Evolutionary conservation across 257 asterid genomes (phyloP).

Genomic region (Scutellaria galericulata): DNA sequence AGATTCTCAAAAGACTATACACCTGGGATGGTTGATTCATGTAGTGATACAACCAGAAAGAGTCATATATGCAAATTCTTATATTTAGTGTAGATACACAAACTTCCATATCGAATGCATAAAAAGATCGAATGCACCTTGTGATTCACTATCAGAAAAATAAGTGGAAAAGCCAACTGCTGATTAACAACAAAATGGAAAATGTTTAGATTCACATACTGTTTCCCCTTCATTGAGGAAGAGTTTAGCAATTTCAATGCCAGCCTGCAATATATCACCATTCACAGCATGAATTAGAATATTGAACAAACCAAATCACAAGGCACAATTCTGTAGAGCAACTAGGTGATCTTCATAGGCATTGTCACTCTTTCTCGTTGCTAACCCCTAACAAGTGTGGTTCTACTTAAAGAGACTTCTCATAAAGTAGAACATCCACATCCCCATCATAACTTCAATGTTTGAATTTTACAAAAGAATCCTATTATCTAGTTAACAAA

Average conservation of each 20-base stretch:
- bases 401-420: too few relatives aligned
- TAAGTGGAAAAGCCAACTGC: background rate
- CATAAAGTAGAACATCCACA: background rate
- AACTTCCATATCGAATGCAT: background rate
- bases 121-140: background rate
- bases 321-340: too few relatives aligned
- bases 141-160: conserved; percentile 15
- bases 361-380: too few relatives aligned
- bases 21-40: conserved; percentile 10
- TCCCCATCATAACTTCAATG: background rate
- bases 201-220: conserved; percentile 52
- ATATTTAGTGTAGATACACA: conserved; percentile 9
- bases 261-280: conserved; percentile 78
- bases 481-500: conserved; percentile 1
- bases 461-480: conserved; percentile 9
- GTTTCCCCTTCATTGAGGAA: conserved; percentile 88
- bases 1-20: background rate
- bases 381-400: too few relatives aligned
- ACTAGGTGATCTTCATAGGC: too few relatives aligned
- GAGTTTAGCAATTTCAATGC: conserved; percentile 94
- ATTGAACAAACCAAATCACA: conserved; percentile 11
- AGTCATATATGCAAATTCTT: background rate
- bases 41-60: background rate
- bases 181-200: conserved; percentile 24
- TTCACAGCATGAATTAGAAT: conserved; percentile 37